Evolutionary conservation across 192 early-diverging fungal genomes (phyloP).

Genomic region (Dissophora ornata): DNA sequence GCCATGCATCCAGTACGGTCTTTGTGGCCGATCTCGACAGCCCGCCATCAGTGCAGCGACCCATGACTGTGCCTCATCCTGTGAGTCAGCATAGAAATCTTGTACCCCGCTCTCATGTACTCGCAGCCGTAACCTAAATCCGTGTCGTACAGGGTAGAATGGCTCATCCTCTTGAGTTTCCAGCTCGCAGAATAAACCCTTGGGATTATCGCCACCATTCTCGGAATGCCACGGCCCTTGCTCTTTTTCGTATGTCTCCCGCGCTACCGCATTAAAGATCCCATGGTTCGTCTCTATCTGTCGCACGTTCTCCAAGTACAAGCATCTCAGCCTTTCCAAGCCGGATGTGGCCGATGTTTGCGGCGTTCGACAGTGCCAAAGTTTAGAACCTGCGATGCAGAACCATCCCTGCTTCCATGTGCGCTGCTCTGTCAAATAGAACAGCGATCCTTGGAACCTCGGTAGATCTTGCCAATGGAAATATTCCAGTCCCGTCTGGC

Average conservation of each 20-base stretch:
- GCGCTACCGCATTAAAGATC: not conserved
- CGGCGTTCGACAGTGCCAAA: constrained; percentile 22
- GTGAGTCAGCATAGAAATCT: constrained; percentile 24
- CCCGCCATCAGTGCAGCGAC: constrained; percentile 8
- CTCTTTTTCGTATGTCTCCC: not conserved
- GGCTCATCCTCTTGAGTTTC: not conserved
- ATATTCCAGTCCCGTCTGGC: constrained; percentile 24
- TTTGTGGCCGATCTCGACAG: constrained; percentile 15
- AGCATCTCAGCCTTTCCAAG: constrained; percentile 5
- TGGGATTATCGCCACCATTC: too few species aligned
- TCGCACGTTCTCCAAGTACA: constrained; percentile 14
- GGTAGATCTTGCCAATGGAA: constrained; percentile 25
- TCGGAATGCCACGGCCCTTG: too few species aligned
- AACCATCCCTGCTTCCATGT: constrained; percentile 26
- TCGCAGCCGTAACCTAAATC: constrained; percentile 13
- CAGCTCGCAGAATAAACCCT: not conserved
- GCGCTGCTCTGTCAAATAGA: constrained; percentile 13
- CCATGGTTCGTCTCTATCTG: constrained; percentile 14
- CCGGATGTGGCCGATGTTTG: not conserved
- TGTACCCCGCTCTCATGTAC: not conserved
- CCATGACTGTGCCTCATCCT: constrained; percentile 23
- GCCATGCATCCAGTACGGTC: constrained; percentile 26
- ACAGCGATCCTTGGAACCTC: not conserved
- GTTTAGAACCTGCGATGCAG: constrained; percentile 8
- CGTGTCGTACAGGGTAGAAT: constrained; percentile 17